Evolutionary conservation across 176 grass and related monocot species (phyloP).

Genomic region (Ensete ventricosum): DNA sequence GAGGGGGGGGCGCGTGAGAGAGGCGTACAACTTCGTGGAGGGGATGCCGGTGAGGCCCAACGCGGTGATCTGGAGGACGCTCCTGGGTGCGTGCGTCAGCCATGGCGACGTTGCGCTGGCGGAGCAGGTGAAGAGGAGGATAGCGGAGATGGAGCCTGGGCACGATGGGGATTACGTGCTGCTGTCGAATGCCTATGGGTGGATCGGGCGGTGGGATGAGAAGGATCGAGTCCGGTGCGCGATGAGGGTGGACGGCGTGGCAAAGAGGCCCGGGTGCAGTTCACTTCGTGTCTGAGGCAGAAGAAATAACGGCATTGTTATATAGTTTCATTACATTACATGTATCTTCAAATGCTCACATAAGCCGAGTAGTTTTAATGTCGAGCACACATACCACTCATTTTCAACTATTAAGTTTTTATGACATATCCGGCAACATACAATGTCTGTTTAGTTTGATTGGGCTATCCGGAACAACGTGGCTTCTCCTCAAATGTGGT

Average conservation of each 20-base stretch:
- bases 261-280: conserved; percentile 38
- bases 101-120: conserved; percentile 43
- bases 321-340: no score
- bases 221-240: conserved; percentile 34
- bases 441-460: no score
- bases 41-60: conserved; percentile 27
- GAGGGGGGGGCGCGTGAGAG: conserved; percentile 28
- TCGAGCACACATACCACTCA: no score
- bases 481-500: no score
- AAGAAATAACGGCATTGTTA: no score
- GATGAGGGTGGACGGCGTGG: conserved; percentile 26
- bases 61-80: conserved; percentile 45
- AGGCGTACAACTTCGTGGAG: conserved; percentile 28
- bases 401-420: no score
- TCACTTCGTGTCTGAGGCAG: neutral
- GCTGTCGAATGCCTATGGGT: conserved; percentile 39
- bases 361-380: no score
- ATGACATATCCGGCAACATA: no score
- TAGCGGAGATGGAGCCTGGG: conserved; percentile 13
- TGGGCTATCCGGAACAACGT: no score
- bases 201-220: conserved; percentile 36
- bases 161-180: conserved; percentile 42
- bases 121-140: conserved; percentile 28
- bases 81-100: conserved; percentile 37
- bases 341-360: no score